Evolutionary conservation across 2,329 filamentous ascomycete species (phyloP), one percentile per base, ranked within the genome.

Genomic region (Tolypocladium ovalisporum): DNA sequence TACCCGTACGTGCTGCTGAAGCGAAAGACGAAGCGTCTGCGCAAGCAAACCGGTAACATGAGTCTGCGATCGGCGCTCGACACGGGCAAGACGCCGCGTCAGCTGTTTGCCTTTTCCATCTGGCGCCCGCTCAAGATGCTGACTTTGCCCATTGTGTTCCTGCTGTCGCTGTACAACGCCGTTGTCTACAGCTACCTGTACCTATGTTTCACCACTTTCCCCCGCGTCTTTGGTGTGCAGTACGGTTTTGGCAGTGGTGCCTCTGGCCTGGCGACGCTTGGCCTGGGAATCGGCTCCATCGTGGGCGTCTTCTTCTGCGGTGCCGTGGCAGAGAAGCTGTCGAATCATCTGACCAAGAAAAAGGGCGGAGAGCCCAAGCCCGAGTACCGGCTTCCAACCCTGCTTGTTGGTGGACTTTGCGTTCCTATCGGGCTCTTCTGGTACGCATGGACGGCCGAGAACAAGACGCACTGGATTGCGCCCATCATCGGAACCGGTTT

Each of bases 1-100:
- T 88, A 86, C 59, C 75, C 80, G 0, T 79, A 83, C 0, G 71
- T 73, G 0, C 72, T 88, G 1, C 75, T 88, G 0, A 76, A 82
- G 0, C 66, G 67, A 55, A 87, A 87, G 67, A 82, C 83, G 0
- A 73, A 72, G 0, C 73, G 75, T 0, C 73, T 87, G 10, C 78
- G 82, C 24, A 78, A 81, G 58, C 75, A 83, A 47, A 72, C 72
- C 0, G 67, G 69, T 13, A 67, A 84, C 74, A 6, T 79, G 75
- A 52, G 86, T 82, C 65, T 87, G 0, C 66, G 65, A 55, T 67
- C 62, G 0, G 34, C 61, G 7, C 56, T 66, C 4, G 61, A 66
- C 12, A 58, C 61, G 1, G 56, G 56, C 13, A 49, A 5, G 59
- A 37, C 52, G 34, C 52, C 34, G 35, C 22, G 36, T 4, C 7